These are phyloP conservation scores for Arthroderma sp. DNA, from an alignment of 2,329 filamentous ascomycete genomes.

Conservation along the genomic window DNA sequence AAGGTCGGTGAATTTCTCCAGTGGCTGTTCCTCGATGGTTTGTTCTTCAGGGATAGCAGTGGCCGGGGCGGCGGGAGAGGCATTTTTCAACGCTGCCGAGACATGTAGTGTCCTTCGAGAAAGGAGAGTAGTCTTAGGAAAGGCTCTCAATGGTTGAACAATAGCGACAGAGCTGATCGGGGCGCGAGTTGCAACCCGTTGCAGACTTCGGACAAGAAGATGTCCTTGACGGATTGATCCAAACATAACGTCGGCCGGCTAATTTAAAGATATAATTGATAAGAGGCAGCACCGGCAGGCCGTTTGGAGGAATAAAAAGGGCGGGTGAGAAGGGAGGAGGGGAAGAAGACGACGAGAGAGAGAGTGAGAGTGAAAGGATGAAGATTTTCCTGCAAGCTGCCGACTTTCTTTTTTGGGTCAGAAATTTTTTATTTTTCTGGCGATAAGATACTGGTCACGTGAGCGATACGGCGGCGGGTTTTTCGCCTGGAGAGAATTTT, in stretches of 20 bases:
- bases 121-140: slow-evolving; percentile 10
- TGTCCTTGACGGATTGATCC: slow-evolving; percentile 26
- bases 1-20: slow-evolving; percentile 29
- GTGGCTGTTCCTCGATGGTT: slow-evolving; percentile 8
- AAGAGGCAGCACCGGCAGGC: not conserved
- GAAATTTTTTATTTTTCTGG: not conserved
- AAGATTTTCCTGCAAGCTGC: not conserved
- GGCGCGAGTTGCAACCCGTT: slow-evolving; percentile 19
- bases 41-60: slow-evolving; percentile 2
- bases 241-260: slow-evolving; percentile 19
- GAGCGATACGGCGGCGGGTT: no score
- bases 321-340: not conserved
- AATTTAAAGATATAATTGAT: not conserved
- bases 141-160: slow-evolving; percentile 16
- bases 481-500: no score
- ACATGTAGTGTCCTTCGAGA: slow-evolving; percentile 19
- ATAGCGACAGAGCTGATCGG: slow-evolving; percentile 14
- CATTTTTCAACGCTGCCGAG: slow-evolving; percentile 16
- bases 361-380: not conserved
- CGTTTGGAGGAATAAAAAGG: not conserved
- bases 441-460: no score
- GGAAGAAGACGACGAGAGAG: not conserved
- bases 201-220: slow-evolving; percentile 25
- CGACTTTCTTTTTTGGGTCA: not conserved
- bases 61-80: slow-evolving; percentile 16